Conservation (phyloP, 2,329 filamentous ascomycete species). For the Aspergillus tubingensis region DNA sequence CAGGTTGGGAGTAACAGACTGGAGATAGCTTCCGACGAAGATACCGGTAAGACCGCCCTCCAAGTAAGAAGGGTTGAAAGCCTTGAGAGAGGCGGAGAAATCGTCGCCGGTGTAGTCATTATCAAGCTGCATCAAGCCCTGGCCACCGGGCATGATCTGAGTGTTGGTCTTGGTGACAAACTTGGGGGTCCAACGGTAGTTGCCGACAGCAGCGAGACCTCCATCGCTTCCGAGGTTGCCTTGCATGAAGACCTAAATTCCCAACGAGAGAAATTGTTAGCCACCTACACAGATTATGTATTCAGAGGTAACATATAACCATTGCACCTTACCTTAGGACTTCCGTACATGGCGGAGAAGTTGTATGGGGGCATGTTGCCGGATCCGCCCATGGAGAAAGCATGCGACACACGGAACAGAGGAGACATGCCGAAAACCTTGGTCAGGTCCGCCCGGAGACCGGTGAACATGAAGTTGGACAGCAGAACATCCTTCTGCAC, state of each 20-base stretch:
- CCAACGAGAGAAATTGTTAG: constrained; percentile 10
- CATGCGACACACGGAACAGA: constrained; percentile 95
- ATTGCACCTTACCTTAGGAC: constrained; percentile 70
- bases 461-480: constrained; percentile 95
- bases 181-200: constrained; percentile 81
- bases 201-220: constrained; percentile 82
- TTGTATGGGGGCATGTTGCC: constrained; percentile 85
- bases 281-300: background rate
- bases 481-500: constrained; percentile 95
- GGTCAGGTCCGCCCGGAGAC: constrained; percentile 91
- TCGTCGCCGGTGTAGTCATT: constrained; percentile 93
- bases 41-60: constrained; percentile 94
- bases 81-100: constrained; percentile 90
- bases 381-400: constrained; percentile 89
- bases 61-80: constrained; percentile 90
- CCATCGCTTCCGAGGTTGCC: constrained; percentile 93
- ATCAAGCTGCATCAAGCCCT: constrained; percentile 90
- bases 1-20: constrained; percentile 84
- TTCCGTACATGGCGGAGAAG: constrained; percentile 91
- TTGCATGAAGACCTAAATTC: constrained; percentile 82
- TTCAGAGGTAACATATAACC: background rate
- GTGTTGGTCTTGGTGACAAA: constrained; percentile 85
- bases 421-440: constrained; percentile 94
- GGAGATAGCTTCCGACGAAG: constrained; percentile 92
- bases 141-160: constrained; percentile 76